Percentiles rank a stretch among this genome's conserved stretches.
phyloP scores from a whole-genome alignment of 2,329 filamentous ascomycete genomes.

The Sporothrix brunneoviolacea region DNA sequence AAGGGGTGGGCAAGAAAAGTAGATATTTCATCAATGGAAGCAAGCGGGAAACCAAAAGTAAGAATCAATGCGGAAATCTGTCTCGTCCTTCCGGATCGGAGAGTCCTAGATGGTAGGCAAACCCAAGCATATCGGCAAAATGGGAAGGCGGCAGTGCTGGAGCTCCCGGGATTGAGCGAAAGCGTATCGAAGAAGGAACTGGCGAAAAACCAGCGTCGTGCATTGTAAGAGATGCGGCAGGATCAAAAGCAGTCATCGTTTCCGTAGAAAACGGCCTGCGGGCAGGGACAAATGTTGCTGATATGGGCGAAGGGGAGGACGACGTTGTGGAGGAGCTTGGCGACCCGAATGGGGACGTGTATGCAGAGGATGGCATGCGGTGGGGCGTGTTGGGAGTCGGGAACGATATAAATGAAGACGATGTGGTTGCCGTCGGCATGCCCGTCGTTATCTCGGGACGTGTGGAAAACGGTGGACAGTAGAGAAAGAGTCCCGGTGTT shows the following conservation, averaged over 20 bases:
- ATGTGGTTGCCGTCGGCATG: conserved; percentile 11
- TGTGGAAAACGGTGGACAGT: conserved; percentile 11
- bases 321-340: not conserved
- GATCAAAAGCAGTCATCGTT: not conserved
- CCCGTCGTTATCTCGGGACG: not conserved
- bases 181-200: not conserved
- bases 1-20: not conserved
- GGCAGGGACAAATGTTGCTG: conserved; percentile 8
- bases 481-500: conserved; percentile 5
- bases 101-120: conserved; percentile 7
- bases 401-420: conserved; percentile 12
- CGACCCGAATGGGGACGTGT: conserved; percentile 10
- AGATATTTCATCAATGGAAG: not conserved
- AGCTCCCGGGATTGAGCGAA: not conserved
- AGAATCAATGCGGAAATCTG: not conserved
- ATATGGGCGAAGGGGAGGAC: conserved; percentile 8
- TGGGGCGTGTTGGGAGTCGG: conserved; percentile 13
- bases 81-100: not conserved
- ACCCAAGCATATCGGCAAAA: not conserved
- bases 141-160: not conserved
- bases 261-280: not conserved
- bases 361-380: conserved; percentile 1
- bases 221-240: not conserved
- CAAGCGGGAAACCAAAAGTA: not conserved
- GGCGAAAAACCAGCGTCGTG: not conserved